These are phyloP conservation scores for Cenchrus purpureus DNA, from an alignment of 176 grass and related monocot species.

Conservation along the genomic window DNA sequence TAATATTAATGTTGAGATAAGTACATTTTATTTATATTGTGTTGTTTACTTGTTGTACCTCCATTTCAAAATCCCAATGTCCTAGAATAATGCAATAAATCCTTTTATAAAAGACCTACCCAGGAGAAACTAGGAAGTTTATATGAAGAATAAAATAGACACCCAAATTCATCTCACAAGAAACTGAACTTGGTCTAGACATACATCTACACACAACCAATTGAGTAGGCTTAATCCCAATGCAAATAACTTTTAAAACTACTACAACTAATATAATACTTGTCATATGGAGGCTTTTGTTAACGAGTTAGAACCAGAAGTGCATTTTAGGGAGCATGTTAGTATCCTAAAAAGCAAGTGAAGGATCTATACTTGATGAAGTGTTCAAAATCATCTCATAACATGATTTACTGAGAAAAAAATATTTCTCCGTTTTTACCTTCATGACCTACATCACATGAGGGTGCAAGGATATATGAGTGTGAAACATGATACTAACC, in stretches of 20 bases:
- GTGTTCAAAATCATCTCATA: not conserved
- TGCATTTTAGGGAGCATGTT: not conserved
- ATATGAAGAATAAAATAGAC: no score
- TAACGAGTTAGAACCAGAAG: not conserved
- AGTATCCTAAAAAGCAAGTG: not conserved
- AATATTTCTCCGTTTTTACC: not conserved
- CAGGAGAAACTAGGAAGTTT: no score
- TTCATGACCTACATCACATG: not conserved
- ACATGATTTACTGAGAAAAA: not conserved
- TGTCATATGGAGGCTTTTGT: not conserved
- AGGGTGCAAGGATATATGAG: conserved; percentile 5
- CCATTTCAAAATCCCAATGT: not conserved
- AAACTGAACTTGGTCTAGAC: not conserved
- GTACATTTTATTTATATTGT: not conserved
- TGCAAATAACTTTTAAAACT: not conserved
- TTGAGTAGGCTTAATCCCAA: not conserved
- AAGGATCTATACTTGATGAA: not conserved
- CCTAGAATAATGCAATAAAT: no score
- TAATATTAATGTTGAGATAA: not conserved
- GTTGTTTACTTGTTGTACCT: not conserved
- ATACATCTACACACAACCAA: not conserved
- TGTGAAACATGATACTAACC: conserved; percentile 51
- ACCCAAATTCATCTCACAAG: no score
- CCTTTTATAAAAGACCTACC: no score
- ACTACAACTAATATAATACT: not conserved